Conservation (phyloP, 208 protist genomes). For the Naegleria gruberi region DNA sequence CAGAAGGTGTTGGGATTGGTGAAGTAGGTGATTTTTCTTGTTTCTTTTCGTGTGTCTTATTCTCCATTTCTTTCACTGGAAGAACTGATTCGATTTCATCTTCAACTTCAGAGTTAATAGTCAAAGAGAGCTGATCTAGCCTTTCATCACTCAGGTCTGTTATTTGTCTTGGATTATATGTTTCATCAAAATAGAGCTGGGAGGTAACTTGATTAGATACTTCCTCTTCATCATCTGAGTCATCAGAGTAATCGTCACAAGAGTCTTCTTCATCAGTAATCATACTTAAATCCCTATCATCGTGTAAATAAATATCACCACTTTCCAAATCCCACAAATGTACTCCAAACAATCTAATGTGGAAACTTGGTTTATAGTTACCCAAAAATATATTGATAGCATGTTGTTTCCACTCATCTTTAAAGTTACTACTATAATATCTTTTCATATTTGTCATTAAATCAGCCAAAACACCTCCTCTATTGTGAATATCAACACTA, state of each 20-base stretch:
- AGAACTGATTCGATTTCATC: not conserved
- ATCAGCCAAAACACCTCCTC: not conserved
- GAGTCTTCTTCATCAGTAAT: not conserved
- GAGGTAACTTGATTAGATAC: not conserved
- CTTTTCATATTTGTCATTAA: slow-evolving; percentile 52
- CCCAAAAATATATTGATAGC: slow-evolving; percentile 70
- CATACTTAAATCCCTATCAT: not conserved
- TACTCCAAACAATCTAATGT: not conserved
- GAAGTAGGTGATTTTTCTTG: not conserved
- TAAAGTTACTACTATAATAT: slow-evolving; percentile 69
- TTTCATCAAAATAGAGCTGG: not conserved
- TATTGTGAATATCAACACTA: slow-evolving; percentile 63
- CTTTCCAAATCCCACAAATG: not conserved
- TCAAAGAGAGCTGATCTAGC: not conserved
- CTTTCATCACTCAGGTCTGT: not conserved
- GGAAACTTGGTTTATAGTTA: slow-evolving; percentile 1
- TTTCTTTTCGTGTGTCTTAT: not conserved
- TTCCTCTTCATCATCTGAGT: not conserved
- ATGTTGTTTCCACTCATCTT: slow-evolving; percentile 62
- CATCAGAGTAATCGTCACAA: not conserved
- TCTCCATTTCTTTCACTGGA: not conserved
- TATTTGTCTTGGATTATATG: not conserved
- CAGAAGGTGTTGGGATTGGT: not conserved
- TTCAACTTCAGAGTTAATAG: not conserved
- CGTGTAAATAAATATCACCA: not conserved